Conservation (phyloP, 176 grass and related monocot genomes). For the Zea mays region Zm-B73-REFERENCE-NAM-5.0 NC_050103.1:78088001-78088500, state of each 20-base stretch:
- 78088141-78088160: conserved; percentile 12
- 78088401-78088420: conserved; percentile 49
- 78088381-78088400: conserved; percentile 44
- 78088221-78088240: conserved; percentile 23
- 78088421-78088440: conserved; percentile 20
- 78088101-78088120: conserved; percentile 36
- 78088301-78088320: too few relatives aligned
- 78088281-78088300: conserved; percentile 29
- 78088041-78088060: conserved; percentile 30
- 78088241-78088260: conserved; percentile 28
- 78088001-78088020: neutral
- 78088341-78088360: conserved; percentile 32
- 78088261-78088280: conserved; percentile 22
- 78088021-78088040: conserved; percentile 30
- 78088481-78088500: conserved; percentile 4
- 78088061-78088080: conserved; percentile 32
- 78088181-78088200: conserved; percentile 19
- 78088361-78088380: conserved; percentile 39
- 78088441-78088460: conserved; percentile 33
- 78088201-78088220: conserved; percentile 19
- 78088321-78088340: conserved; percentile 19
- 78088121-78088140: conserved; percentile 10
- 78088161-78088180: conserved; percentile 1
- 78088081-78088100: conserved; percentile 41
- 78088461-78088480: neutral